Evolutionary conservation across 179 eudicot species (phyloP).

Genomic region (Sideroxylon spinosum): DNA sequence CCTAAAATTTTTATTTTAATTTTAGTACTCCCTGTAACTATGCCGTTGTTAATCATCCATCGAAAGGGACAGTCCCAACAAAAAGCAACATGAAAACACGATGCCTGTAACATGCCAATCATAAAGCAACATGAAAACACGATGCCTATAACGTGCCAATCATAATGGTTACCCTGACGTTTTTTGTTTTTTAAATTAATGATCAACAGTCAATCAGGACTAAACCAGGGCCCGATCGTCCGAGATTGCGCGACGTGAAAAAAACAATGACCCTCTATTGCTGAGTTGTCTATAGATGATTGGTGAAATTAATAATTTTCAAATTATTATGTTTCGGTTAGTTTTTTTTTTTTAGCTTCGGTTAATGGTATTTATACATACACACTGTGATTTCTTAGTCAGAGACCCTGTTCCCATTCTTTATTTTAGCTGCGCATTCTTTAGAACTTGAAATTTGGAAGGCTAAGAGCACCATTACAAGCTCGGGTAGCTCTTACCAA

Average conservation of each 20-base stretch:
- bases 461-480: neutral
- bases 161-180: slow-evolving; percentile 3
- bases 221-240: too few relatives aligned
- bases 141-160: slow-evolving; percentile 7
- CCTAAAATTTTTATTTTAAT: too few relatives aligned
- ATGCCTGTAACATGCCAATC: slow-evolving; percentile 9
- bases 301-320: neutral
- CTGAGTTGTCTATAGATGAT: slow-evolving; percentile 25
- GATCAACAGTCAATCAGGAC: too few relatives aligned
- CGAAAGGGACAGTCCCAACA: too few relatives aligned
- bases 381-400: slow-evolving; percentile 12
- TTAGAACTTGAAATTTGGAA: slow-evolving; percentile 15
- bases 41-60: too few relatives aligned
- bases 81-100: neutral
- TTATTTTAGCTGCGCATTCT: slow-evolving; percentile 11
- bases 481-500: neutral
- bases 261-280: neutral
- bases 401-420: neutral
- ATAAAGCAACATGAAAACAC: neutral
- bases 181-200: neutral
- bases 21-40: too few relatives aligned
- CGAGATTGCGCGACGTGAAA: too few relatives aligned
- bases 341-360: too few relatives aligned
- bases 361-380: too few relatives aligned
- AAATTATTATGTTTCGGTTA: too few relatives aligned